Evolutionary conservation across 2,329 filamentous ascomycete species (phyloP).

Genomic region (Didymella sp.): DNA sequence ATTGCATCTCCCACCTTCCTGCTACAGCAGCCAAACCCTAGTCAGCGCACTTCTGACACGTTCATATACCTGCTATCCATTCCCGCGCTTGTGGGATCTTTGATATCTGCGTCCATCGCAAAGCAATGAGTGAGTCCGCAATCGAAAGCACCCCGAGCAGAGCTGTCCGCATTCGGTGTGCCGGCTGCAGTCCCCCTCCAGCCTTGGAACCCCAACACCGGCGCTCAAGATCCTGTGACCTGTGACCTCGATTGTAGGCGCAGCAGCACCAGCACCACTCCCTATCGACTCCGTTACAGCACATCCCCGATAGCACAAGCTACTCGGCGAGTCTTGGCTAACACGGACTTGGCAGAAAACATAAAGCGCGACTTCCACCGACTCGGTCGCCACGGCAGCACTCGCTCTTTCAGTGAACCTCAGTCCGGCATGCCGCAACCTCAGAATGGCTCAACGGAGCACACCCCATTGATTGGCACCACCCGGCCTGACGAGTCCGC

Average conservation of each 20-base stretch:
- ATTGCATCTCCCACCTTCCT: constrained; percentile 13
- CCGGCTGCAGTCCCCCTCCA: constrained; percentile 11
- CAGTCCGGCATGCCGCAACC: constrained; percentile 31
- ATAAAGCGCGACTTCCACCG: constrained; percentile 46
- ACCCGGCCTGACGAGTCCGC: constrained; percentile 33
- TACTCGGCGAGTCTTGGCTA: constrained; percentile 33
- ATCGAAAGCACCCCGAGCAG: neutral
- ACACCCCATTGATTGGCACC: constrained; percentile 40
- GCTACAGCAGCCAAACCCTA: constrained; percentile 9
- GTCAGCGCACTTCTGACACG: constrained; percentile 17
- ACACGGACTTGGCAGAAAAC: constrained; percentile 39
- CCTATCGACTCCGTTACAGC: constrained; percentile 6
- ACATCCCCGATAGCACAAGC: constrained; percentile 6
- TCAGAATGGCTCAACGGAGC: constrained; percentile 41
- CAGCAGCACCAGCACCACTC: constrained; percentile 6
- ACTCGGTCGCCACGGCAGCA: constrained; percentile 35
- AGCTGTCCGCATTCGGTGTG: constrained; percentile 17
- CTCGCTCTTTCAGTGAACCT: constrained; percentile 11
- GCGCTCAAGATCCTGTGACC: neutral
- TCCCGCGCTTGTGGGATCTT: neutral
- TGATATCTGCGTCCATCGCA: constrained; percentile 10
- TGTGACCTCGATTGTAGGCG: constrained; percentile 3
- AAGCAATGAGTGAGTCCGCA: constrained; percentile 21
- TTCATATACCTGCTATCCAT: constrained; percentile 13
- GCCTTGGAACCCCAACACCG: constrained; percentile 4